These are phyloP conservation scores for Potentilla sterilis DNA, from an alignment of 306 rosid genomes.

Conservation along the genomic window DNA sequence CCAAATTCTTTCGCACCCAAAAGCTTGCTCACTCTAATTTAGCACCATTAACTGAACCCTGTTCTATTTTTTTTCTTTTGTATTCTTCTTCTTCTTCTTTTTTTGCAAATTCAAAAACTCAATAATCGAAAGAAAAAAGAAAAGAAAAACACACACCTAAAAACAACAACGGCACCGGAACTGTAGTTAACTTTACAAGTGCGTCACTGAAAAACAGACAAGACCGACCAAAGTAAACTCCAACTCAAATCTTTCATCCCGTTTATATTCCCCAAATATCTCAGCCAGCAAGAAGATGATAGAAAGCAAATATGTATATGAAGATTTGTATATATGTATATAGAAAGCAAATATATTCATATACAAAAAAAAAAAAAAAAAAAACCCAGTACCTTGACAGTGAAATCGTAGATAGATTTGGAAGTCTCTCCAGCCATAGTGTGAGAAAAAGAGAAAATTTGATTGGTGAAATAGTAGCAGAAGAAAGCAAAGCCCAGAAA, in stretches of 20 bases:
- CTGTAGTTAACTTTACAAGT: background rate
- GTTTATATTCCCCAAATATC: background rate
- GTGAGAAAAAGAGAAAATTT: conserved; percentile 20
- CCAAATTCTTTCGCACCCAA: background rate
- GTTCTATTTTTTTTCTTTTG: background rate
- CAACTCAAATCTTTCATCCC: background rate
- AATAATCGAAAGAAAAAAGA: background rate
- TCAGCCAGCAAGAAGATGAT: conserved; percentile 11
- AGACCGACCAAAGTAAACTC: conserved; percentile 1
- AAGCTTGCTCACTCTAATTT: background rate
- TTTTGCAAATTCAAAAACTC: background rate
- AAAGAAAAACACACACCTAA: background rate
- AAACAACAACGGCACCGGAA: background rate
- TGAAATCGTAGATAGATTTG: conserved; percentile 69
- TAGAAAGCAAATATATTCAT: no score
- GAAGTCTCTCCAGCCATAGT: conserved; percentile 56
- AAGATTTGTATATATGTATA: no score
- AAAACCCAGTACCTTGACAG: conserved; percentile 56
- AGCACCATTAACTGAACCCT: background rate
- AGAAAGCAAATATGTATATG: background rate
- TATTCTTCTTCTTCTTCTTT: no score
- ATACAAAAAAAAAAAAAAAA: background rate
- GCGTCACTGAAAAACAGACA: background rate
- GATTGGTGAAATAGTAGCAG: conserved; percentile 15
- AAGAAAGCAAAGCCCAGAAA: conserved; percentile 40